Conservation (phyloP, 2,329 filamentous ascomycete genomes). For the Sporothrix luriei region DNA sequence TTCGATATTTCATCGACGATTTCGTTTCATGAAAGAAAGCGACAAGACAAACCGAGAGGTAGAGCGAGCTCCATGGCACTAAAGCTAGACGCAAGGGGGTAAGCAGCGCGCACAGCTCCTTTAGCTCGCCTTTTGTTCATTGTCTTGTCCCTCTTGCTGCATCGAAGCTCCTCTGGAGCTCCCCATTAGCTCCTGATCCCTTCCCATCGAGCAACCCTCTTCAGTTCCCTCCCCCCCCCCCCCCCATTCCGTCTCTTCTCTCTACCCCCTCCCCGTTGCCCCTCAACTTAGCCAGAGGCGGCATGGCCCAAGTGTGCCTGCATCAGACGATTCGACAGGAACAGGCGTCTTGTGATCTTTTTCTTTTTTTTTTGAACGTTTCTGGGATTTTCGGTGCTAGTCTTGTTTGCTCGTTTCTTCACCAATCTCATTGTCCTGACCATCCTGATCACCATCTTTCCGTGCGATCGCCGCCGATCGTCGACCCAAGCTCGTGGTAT, state of each 20-base stretch:
- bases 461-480: neutral
- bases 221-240: neutral
- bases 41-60: neutral
- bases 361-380: neutral
- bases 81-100: constrained; percentile 9
- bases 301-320: neutral
- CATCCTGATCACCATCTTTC: no score
- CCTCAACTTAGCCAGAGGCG: constrained; percentile 20
- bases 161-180: constrained; percentile 9
- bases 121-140: neutral
- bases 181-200: neutral
- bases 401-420: neutral
- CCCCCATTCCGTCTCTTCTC: neutral
- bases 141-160: no score
- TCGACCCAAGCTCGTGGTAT: no score
- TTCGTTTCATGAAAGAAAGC: neutral
- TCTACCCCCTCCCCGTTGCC: neutral
- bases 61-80: neutral
- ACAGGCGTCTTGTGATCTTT: constrained; percentile 3
- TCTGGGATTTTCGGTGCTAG: neutral
- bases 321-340: neutral
- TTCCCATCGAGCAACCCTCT: neutral
- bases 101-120: neutral
- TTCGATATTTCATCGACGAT: no score
- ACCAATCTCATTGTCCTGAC: neutral